Percentiles rank a stretch among this genome's conserved stretches.
Evolutionary conservation across 495 filamentous ascomycete genomes (phyloP).

Genomic region (Podospora australis): DNA sequence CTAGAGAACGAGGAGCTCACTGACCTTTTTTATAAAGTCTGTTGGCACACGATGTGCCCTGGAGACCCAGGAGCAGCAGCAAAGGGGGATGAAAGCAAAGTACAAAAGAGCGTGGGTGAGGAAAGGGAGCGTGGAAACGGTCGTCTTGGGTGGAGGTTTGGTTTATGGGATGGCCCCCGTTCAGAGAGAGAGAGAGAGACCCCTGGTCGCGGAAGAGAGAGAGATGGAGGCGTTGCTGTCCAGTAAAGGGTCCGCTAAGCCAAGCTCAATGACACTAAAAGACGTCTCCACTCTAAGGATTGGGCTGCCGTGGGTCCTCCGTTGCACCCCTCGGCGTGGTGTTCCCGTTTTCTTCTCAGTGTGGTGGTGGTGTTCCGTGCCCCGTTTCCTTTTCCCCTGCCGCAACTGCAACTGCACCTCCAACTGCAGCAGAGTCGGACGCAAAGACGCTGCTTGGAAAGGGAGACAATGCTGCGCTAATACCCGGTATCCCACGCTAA

Average conservation of each 20-base stretch:
- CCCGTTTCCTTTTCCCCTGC: too few species aligned
- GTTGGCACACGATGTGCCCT: slow-evolving; percentile 34
- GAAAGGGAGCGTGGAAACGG: slow-evolving; percentile 20
- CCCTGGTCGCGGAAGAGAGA: slow-evolving; percentile 16
- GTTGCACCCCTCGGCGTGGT: background rate
- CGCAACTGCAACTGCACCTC: too few species aligned
- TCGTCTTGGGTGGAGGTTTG: slow-evolving; percentile 30
- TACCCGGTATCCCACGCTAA: slow-evolving; percentile 1
- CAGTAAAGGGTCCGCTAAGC: slow-evolving; percentile 12
- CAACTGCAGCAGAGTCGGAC: too few species aligned
- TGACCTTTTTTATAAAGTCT: slow-evolving; percentile 24
- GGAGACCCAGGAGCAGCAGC: slow-evolving; percentile 32
- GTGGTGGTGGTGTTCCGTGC: too few species aligned
- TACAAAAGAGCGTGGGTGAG: slow-evolving; percentile 33
- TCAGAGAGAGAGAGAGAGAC: slow-evolving; percentile 6
- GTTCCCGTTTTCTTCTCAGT: too few species aligned
- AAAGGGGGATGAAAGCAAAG: slow-evolving; percentile 21
- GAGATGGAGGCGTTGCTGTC: slow-evolving; percentile 17
- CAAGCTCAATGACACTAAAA: slow-evolving; percentile 23
- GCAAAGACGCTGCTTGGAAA: background rate
- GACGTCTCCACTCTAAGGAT: slow-evolving; percentile 24
- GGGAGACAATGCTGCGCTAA: slow-evolving; percentile 3
- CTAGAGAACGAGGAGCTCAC: background rate
- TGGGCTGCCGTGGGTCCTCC: slow-evolving; percentile 24
- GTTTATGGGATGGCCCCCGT: slow-evolving; percentile 20